Percentiles rank a stretch among this genome's conserved stretches.
Evolutionary conservation across 2,329 filamentous ascomycete species (phyloP).

Genomic region (Tolypocladium sp.): DNA sequence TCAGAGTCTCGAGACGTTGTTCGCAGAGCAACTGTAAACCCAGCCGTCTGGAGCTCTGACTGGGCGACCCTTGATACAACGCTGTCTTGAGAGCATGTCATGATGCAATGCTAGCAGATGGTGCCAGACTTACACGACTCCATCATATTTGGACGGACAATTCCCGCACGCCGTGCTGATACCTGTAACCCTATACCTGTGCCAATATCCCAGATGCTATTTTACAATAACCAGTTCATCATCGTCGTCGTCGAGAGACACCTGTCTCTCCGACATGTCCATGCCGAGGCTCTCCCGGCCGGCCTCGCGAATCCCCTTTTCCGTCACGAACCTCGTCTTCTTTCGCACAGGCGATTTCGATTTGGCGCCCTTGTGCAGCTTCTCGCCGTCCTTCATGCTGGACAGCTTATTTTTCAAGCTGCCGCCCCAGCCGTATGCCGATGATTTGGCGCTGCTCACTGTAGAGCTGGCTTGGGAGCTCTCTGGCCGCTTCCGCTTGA

Average conservation of each 20-base stretch:
- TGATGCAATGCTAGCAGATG: background rate
- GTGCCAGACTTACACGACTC: background rate
- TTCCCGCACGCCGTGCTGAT: background rate
- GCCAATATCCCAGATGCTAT: constrained; percentile 5
- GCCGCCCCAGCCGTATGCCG: constrained; percentile 47
- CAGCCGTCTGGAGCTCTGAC: no score
- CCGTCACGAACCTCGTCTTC: constrained; percentile 73
- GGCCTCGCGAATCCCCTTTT: constrained; percentile 68
- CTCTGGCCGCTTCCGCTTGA: constrained; percentile 52
- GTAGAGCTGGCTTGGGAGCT: constrained; percentile 29
- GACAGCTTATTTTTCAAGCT: constrained; percentile 45
- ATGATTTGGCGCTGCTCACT: constrained; percentile 12
- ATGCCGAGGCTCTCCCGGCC: constrained; percentile 63
- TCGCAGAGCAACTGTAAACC: no score
- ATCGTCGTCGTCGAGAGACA: constrained; percentile 35
- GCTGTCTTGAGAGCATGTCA: background rate
- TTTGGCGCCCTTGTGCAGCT: constrained; percentile 23
- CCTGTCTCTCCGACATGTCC: constrained; percentile 28
- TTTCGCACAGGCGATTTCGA: constrained; percentile 44
- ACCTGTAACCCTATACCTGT: background rate
- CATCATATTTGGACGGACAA: background rate
- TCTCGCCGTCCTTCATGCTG: constrained; percentile 54
- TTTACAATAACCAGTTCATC: constrained; percentile 43
- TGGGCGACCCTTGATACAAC: background rate
- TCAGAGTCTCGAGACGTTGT: no score